Conservation (phyloP, 2,329 filamentous ascomycete genomes). For the Cladosporium sp. region DNA sequence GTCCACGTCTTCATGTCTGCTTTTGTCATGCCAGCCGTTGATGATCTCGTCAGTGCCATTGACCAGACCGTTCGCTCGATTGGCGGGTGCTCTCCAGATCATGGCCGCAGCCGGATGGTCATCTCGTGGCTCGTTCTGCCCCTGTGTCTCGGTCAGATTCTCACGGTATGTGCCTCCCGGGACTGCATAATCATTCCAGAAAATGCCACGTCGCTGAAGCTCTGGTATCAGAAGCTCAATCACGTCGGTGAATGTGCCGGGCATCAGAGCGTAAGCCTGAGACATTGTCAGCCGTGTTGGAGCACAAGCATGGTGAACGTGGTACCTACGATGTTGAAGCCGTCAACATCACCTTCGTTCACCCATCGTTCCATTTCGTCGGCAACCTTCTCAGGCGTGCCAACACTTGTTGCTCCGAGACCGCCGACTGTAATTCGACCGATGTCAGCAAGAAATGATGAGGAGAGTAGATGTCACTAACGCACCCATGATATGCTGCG, state of each 20-base stretch:
- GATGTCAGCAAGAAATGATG: neutral
- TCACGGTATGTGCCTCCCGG: slow-evolving; percentile 55
- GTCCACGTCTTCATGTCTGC: neutral
- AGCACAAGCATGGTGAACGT: neutral
- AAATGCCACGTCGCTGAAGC: slow-evolving; percentile 52
- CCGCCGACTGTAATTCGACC: slow-evolving; percentile 48
- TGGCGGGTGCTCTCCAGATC: slow-evolving; percentile 23
- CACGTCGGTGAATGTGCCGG: slow-evolving; percentile 62
- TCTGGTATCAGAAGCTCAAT: slow-evolving; percentile 61
- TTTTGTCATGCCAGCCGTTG: neutral
- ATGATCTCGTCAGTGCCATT: neutral
- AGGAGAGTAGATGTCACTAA: neutral
- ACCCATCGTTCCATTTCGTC: slow-evolving; percentile 64
- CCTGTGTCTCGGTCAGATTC: slow-evolving; percentile 50
- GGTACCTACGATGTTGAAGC: slow-evolving; percentile 62
- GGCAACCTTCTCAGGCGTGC: slow-evolving; percentile 58
- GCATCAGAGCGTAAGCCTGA: slow-evolving; percentile 58
- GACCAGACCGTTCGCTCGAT: neutral
- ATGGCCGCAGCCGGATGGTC: slow-evolving; percentile 50
- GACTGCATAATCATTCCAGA: slow-evolving; percentile 50
- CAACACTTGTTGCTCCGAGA: slow-evolving; percentile 58
- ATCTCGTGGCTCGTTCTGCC: slow-evolving; percentile 44
- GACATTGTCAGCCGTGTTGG: neutral
- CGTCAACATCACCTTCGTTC: slow-evolving; percentile 62
- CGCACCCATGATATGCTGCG: slow-evolving; percentile 52